Conservation (phyloP, 2,329 filamentous ascomycete genomes). For the Ilyonectria robusta region DNA sequence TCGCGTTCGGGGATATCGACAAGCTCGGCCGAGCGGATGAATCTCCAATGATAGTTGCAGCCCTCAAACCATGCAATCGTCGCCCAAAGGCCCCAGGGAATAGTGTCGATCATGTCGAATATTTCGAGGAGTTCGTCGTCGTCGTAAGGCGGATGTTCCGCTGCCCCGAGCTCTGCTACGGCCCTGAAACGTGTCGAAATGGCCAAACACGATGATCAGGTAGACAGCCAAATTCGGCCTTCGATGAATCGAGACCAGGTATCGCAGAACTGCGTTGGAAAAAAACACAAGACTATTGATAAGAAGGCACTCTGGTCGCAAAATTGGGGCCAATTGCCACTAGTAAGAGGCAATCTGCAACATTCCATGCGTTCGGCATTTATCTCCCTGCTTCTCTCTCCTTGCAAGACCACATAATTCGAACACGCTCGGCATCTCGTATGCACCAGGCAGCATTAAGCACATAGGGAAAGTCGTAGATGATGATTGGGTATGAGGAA, state of each 20-base stretch:
- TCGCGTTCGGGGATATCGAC: neutral
- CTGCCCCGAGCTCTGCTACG: neutral
- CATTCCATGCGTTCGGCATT: slow-evolving; percentile 1
- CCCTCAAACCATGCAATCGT: neutral
- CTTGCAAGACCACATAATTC: slow-evolving; percentile 6
- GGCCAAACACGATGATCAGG: neutral
- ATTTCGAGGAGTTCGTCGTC: neutral
- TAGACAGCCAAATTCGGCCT: too few relatives aligned
- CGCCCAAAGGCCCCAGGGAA: neutral
- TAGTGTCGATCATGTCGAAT: neutral
- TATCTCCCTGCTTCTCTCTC: neutral
- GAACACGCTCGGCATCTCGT: neutral
- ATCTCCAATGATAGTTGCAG: neutral
- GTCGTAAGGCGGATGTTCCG: neutral
- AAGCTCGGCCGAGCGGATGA: slow-evolving; percentile 1
- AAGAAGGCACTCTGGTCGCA: neutral
- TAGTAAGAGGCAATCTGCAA: neutral
- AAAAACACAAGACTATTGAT: too few relatives aligned
- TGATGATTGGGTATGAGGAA: slow-evolving; percentile 50
- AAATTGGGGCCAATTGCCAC: neutral
- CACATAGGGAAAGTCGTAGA: slow-evolving; percentile 45
- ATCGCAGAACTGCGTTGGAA: neutral
- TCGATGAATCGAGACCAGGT: too few relatives aligned
- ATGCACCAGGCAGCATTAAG: slow-evolving; percentile 29
- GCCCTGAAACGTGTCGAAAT: neutral